Base-by-base conservation (phyloP, 1,284 basidiomycete species). In the Irpex sp. region DNA sequence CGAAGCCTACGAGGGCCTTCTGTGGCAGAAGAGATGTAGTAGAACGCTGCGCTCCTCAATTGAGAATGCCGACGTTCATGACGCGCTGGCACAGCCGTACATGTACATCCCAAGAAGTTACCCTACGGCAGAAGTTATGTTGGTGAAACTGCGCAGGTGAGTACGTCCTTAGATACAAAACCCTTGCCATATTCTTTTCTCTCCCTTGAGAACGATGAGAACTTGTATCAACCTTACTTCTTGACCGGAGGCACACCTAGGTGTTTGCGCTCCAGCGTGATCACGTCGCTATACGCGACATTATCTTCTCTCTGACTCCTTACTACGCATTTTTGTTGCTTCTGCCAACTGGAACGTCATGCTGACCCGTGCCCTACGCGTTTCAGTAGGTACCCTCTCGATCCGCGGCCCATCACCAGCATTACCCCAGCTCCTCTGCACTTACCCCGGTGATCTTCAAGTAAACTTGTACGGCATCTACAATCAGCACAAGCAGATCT, bases 301-400 rank as follows among this genome's bases (percentile, higher is more conserved):
- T 59, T 52, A 64, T 64, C 63, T 64, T 64, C 63, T 64, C 63
- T 64, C 63, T 64, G 63, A 64, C 60, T 35, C 52, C 5, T 12
- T 33, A 52, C 21, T 52, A 33, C 19, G 8, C 28, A n/a, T 28
- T 1, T 36, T 2, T 42, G 5, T 21, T 8, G 0, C 42, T 33
- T 21, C 42, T 9, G 5, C 33, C 12, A 6, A 10, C 42, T 57
- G 1, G 14, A 54, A 54, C 36, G 56, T 37, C 19, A 28, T 35
- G 5, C 57, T 58, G 45, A 58, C 47, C 14, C 47, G 39, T 58
- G 37, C n/a, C 21, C 45, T 58, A 12, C 21, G 56, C 42, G 36
- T 57, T 47, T 42, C 35, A 56, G n/a, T 5, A 16, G 16, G 21
- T 52, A 19, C 2, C 14, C 5, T 21, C 12, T 18, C 48, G 48